phyloP scores from a whole-genome alignment of 352 stramenopile species.

The Pilasporangium apinafurcum region DNA sequence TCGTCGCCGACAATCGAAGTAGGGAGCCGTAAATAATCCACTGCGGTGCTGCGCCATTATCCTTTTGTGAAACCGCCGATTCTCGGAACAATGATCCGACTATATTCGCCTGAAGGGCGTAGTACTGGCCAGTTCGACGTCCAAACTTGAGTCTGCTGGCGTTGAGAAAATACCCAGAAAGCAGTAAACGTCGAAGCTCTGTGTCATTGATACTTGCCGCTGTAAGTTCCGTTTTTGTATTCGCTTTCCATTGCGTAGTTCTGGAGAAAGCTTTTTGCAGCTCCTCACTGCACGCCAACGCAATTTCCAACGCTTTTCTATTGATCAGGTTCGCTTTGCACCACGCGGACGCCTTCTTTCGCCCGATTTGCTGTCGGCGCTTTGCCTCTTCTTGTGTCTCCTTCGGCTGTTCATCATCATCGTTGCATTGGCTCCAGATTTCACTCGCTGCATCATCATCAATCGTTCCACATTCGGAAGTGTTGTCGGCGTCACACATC shows the following conservation, averaged over 20 bases:
- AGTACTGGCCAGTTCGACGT: slow-evolving; percentile 8
- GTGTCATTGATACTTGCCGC: slow-evolving; percentile 2
- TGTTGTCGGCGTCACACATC: too few relatives aligned
- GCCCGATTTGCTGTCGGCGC: slow-evolving; percentile 5
- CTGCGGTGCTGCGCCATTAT: too few relatives aligned
- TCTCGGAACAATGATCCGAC: slow-evolving; percentile 5
- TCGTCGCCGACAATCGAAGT: slow-evolving; percentile 4
- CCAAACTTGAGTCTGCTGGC: slow-evolving; percentile 7
- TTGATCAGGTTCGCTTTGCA: slow-evolving; percentile 11
- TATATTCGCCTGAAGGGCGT: slow-evolving; percentile 8
- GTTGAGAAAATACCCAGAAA: slow-evolving; percentile 16
- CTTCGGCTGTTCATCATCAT: background rate
- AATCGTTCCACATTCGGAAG: background rate
- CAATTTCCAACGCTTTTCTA: slow-evolving; percentile 15
- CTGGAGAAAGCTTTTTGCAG: slow-evolving; percentile 7
- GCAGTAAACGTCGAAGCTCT: slow-evolving; percentile 4
- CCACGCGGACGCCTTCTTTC: too few relatives aligned
- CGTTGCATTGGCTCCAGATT: background rate
- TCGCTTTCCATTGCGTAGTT: slow-evolving; percentile 7
- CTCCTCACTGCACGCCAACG: slow-evolving; percentile 6
- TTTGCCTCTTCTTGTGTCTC: slow-evolving; percentile 3
- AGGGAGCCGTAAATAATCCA: slow-evolving; percentile 16
- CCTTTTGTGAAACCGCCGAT: too few relatives aligned
- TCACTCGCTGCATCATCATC: slow-evolving; percentile 5
- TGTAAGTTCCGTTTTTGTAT: background rate